Evolutionary conservation across 2,329 filamentous ascomycete species (phyloP), one percentile per base, ranked within the genome.

Genomic region (Pezicula carpinea): DNA sequence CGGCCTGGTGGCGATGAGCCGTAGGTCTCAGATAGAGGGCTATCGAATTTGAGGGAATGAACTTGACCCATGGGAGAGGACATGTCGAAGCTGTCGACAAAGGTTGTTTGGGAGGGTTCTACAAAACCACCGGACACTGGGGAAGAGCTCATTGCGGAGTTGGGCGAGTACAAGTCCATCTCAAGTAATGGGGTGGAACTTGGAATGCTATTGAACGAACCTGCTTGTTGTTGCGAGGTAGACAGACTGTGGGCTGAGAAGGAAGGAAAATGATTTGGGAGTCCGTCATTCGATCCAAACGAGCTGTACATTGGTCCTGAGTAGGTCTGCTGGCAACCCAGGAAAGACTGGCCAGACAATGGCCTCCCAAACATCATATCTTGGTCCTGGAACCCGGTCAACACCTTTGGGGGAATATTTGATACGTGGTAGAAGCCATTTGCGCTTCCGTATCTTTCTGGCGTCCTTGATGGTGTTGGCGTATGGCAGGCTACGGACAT

Each of bases 41-140:
- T 29, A n/a, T 50, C 45, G 17, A 55, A 49, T 5, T 52, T 47
- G 10, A 55, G 11, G n/a, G 50, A 38, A 14, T 42, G 52, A 6
- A 47, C 29, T 1, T 50, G 46, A 11, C 40, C 32, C 22, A 54
- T 45, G 8, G 54, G 52, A 1, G 55, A 54, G 4, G 52, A 32
- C 2, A 53, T 7, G 4, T 53, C 50, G 35, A 57, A 57, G 1
- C 35, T 26, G 17, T 59, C 45, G 10, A 56, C 42, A 21, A 59
- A 56, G 1, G 55, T 59, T 8, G 58, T 60, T 40, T 61, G 56
- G 1, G 56, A 56, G 6, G 57, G 58, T 17, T 53, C 46, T 5
- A 61, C 58, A 46, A 56, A 60, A 34, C 57, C 48, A 23, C 52
- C 49, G 10, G 51, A 49, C 1, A 39, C 35, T 13, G 49, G 43